Conservation (phyloP, 176 grass and related monocot genomes). For the Typha latifolia region DNA sequence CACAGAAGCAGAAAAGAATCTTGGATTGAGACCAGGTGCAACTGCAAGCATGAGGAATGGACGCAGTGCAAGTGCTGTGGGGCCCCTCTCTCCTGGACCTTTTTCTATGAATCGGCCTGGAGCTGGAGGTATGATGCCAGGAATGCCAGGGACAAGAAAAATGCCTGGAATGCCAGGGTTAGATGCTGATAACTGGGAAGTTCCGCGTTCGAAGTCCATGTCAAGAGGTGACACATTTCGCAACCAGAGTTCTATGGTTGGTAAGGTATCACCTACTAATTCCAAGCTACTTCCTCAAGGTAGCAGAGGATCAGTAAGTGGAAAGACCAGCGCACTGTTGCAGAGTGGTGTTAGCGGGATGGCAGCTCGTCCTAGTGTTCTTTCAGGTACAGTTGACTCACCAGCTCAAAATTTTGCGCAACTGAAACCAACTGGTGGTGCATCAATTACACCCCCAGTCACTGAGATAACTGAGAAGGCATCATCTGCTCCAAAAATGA, state of each 20-base stretch:
- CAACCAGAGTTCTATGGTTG: constrained; percentile 25
- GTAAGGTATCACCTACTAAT: constrained; percentile 41
- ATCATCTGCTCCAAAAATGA: constrained; percentile 26
- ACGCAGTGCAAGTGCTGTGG: constrained; percentile 24
- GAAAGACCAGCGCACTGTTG: constrained; percentile 73
- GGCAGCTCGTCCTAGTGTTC: constrained; percentile 24
- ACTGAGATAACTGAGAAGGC: constrained; percentile 23
- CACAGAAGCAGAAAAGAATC: constrained; percentile 73
- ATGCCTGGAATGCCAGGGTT: constrained; percentile 98
- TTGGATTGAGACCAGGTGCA: constrained; percentile 63
- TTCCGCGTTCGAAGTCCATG: constrained; percentile 76
- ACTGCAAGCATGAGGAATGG: constrained; percentile 56
- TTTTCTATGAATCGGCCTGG: constrained; percentile 55
- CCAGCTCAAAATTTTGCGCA: constrained; percentile 34
- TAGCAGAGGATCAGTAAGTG: constrained; percentile 47
- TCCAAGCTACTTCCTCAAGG: constrained; percentile 70
- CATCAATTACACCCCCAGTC: constrained; percentile 21
- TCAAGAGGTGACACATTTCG: constrained; percentile 42
- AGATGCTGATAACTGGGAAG: constrained; percentile 89
- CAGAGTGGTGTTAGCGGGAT: constrained; percentile 22
- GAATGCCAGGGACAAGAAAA: constrained; percentile 89
- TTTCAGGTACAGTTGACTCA: constrained; percentile 8
- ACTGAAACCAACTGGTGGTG: constrained; percentile 30
- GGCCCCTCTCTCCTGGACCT: constrained; percentile 44
- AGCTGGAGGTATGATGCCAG: constrained; percentile 95